phyloP scores from a whole-genome alignment of 2,329 filamentous ascomycete genomes.

The Fusarium nanum region DNA sequence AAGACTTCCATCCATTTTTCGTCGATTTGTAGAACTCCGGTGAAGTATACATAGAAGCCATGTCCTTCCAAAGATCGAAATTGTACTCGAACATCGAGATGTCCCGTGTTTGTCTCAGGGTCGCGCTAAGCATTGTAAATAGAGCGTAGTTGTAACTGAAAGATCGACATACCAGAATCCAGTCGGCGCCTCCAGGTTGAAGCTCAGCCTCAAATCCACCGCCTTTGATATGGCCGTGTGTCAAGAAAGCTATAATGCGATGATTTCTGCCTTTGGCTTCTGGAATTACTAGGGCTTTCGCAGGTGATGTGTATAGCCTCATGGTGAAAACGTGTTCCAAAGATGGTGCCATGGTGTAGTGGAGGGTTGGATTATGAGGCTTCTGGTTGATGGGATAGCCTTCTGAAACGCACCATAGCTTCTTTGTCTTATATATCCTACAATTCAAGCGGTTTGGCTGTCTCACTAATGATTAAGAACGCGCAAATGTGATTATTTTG shows the following conservation, averaged over 20 bases:
- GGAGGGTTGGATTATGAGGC: neutral
- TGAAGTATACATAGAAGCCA: neutral
- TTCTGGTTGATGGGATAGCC: neutral
- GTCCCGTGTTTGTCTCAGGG: slow-evolving; percentile 7
- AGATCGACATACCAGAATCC: slow-evolving; percentile 1
- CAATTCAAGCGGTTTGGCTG: neutral
- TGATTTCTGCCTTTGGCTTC: slow-evolving; percentile 10
- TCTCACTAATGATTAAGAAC: accelerated
- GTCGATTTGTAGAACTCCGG: slow-evolving; percentile 1
- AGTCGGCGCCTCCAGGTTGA: slow-evolving; percentile 5
- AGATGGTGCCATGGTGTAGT: neutral
- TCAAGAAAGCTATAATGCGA: slow-evolving; percentile 8
- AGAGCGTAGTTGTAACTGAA: neutral
- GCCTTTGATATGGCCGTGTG: neutral
- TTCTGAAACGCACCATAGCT: accelerated
- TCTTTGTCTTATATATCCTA: neutral
- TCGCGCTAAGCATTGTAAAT: neutral
- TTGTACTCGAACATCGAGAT: slow-evolving; percentile 10
- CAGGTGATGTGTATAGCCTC: neutral
- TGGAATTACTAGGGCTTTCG: slow-evolving; percentile 1
- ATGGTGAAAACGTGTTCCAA: neutral
- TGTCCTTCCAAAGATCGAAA: neutral
- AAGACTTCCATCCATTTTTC: slow-evolving; percentile 23
- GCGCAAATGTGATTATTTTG: neutral
- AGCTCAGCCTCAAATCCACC: slow-evolving; percentile 3